Evolutionary conservation across 2,329 filamentous ascomycete species (phyloP).

Genomic region (Chaetomiaceae sp.): DNA sequence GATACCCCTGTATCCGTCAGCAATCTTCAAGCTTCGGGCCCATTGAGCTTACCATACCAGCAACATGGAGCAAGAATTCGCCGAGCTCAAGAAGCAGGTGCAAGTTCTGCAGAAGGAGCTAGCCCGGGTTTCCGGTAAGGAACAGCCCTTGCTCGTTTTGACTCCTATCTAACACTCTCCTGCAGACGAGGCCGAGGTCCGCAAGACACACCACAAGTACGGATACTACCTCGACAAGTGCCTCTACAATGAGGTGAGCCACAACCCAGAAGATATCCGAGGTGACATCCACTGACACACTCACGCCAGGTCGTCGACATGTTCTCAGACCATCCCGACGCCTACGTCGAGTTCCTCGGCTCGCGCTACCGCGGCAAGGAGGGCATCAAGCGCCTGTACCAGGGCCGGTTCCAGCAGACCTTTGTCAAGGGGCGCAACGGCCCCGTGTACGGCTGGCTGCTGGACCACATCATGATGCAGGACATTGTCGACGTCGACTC

Average conservation of each 20-base stretch:
- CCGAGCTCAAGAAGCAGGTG: slow-evolving; percentile 36
- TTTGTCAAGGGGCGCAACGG: slow-evolving; percentile 54
- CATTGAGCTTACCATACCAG: neutral
- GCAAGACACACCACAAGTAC: slow-evolving; percentile 54
- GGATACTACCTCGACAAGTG: slow-evolving; percentile 58
- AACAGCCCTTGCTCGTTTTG: too few species aligned
- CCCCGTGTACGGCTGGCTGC: slow-evolving; percentile 51
- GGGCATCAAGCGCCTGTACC: slow-evolving; percentile 49
- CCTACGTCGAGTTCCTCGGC: slow-evolving; percentile 53
- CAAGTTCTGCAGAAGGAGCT: slow-evolving; percentile 34
- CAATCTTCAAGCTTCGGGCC: neutral
- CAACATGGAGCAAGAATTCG: slow-evolving; percentile 32
- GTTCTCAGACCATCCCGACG: slow-evolving; percentile 49
- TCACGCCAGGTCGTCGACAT: slow-evolving; percentile 41
- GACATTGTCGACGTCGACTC: slow-evolving; percentile 50
- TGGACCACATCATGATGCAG: slow-evolving; percentile 55
- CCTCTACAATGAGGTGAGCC: slow-evolving; percentile 48
- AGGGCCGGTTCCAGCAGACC: slow-evolving; percentile 45
- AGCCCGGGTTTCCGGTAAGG: slow-evolving; percentile 31
- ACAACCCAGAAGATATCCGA: too few species aligned
- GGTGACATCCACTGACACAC: too few species aligned
- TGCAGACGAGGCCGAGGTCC: slow-evolving; percentile 49
- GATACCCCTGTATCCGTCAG: neutral
- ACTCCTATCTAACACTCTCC: neutral
- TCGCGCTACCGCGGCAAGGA: slow-evolving; percentile 49